phyloP scores from a whole-genome alignment of 441 rosid genomes.

The Jatropha podagrica region DNA sequence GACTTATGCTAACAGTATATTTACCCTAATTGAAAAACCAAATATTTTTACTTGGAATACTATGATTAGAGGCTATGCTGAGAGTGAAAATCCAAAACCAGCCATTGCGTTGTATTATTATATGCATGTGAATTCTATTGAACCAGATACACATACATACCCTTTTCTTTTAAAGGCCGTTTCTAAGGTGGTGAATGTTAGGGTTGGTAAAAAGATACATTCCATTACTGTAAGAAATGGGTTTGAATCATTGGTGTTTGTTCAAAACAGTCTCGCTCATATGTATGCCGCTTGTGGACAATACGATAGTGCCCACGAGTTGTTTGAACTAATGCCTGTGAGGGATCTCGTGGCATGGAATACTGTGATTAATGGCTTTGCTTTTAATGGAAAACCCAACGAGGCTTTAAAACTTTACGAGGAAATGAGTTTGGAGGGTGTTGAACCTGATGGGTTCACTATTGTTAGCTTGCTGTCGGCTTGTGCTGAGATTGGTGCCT shows the following conservation, averaged over 20 bases:
- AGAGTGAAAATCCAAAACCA: slow-evolving; percentile 44
- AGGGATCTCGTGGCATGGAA: slow-evolving; percentile 86
- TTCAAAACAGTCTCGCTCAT: slow-evolving; percentile 61
- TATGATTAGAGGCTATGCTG: slow-evolving; percentile 73
- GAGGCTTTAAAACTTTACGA: slow-evolving; percentile 56
- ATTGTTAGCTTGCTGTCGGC: slow-evolving; percentile 72
- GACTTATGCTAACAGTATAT: slow-evolving; percentile 50
- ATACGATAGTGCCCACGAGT: slow-evolving; percentile 39
- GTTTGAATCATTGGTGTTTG: slow-evolving; percentile 53
- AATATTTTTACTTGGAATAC: slow-evolving; percentile 70
- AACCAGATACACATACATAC: slow-evolving; percentile 75
- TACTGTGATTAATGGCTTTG: slow-evolving; percentile 77
- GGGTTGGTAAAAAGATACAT: slow-evolving; percentile 53
- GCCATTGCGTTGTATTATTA: slow-evolving; percentile 49
- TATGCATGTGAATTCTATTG: slow-evolving; percentile 40
- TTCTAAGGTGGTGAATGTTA: slow-evolving; percentile 46
- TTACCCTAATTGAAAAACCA: slow-evolving; percentile 43
- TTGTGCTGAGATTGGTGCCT: slow-evolving; percentile 75
- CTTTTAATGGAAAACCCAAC: slow-evolving; percentile 54
- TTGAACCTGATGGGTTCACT: slow-evolving; percentile 70
- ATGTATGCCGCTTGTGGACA: slow-evolving; percentile 53
- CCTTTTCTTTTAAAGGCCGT: slow-evolving; percentile 79
- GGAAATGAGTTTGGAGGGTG: slow-evolving; percentile 48
- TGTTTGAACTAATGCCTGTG: slow-evolving; percentile 64
- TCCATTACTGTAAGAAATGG: slow-evolving; percentile 51